Evolutionary conservation across 345 rosid genomes (phyloP).

Genomic region (Ricinus communis): DNA sequence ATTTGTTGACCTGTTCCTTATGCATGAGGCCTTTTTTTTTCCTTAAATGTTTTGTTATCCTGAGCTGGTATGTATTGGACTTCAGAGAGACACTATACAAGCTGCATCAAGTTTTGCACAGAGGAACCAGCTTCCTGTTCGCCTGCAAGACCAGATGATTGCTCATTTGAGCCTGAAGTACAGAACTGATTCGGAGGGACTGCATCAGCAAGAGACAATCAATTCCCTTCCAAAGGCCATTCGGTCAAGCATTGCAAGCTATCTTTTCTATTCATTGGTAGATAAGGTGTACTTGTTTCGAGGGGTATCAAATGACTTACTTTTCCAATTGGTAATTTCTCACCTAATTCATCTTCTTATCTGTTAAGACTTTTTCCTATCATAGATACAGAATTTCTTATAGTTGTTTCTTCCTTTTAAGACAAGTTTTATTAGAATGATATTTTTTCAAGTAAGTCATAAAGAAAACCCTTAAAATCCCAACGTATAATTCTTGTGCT

Average conservation of each 20-base stretch:
- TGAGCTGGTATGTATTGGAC: constrained; percentile 15
- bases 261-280: constrained; percentile 72
- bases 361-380: background rate
- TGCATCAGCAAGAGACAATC: constrained; percentile 86
- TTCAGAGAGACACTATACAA: constrained; percentile 80
- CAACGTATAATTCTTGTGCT: background rate
- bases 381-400: background rate
- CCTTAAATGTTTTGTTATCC: background rate
- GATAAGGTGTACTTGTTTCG: constrained; percentile 77
- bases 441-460: background rate
- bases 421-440: background rate
- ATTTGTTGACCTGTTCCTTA: background rate
- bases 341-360: constrained; percentile 2
- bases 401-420: background rate
- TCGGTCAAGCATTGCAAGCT: constrained; percentile 70
- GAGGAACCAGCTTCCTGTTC: constrained; percentile 70
- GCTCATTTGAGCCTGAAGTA: constrained; percentile 81
- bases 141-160: constrained; percentile 89
- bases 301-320: constrained; percentile 86
- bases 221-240: constrained; percentile 90
- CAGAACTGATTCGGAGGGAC: constrained; percentile 83
- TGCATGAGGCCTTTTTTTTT: background rate
- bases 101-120: constrained; percentile 75
- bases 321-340: constrained; percentile 80
- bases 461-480: background rate